Evolutionary conservation across 352 stramenopile species (phyloP), one percentile per base, ranked within the genome.

Genomic region (Plasmopara muralis): DNA sequence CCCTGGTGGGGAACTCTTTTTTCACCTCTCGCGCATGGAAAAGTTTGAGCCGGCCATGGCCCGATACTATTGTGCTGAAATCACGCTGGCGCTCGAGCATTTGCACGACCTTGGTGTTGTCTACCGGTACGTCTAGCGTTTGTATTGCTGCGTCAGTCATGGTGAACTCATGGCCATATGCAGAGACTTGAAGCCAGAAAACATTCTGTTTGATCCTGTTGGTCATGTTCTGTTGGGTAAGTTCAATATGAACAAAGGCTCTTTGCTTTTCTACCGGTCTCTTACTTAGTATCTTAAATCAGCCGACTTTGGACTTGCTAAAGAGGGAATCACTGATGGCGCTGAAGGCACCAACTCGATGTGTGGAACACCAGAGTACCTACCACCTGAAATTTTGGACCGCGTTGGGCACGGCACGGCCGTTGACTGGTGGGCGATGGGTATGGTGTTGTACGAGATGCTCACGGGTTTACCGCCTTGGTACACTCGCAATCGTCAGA

Each of bases 361-460:
- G 78, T 96, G 86, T 52, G 86, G 86, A 28, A 95, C 89, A 18
- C 88, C 87, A 15, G 89, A 97, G 72, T 97, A 97, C 69, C 63
- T 97, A 55, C 85, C 89, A 9, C 90, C 90, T 30, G 89, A 97
- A 73, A 94, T 97, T 50, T 57, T 97, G 7, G 81, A 89, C 67
- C 79, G 85, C 43, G 75, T 89, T 37, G 87, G 85, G 37, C 85
- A 97, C 66, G 89, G 89, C 55, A 96, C 83, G 6, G 83, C 85
- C 14, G 87, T 96, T 10, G 89, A 97, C 66, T 97, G 89, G 87
- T 97, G 89, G 89, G 85, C 85, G 12, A 78, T 97, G 18, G 89
- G 83, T 37, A 91, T 91, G 77, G 78, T 98, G 50, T 68, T 97
- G 12, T 97, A 96, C 71, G 89, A 97, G 57, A 96, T 98, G 89